Evolutionary conservation across 257 asterid species (phyloP), one percentile per base, ranked within the genome.

Genomic region (Salvia hispanica): DNA sequence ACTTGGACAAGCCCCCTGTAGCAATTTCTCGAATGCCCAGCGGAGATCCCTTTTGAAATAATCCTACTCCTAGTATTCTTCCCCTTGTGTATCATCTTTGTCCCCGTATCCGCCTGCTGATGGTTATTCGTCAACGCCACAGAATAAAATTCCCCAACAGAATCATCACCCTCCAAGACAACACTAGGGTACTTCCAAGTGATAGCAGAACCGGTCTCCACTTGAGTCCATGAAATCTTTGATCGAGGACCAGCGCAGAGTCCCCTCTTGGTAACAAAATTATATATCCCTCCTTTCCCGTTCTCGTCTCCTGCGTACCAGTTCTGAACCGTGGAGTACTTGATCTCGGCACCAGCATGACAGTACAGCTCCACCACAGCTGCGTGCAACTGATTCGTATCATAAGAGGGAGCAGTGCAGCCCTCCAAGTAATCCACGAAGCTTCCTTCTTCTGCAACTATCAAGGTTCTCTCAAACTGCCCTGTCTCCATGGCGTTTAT

Each of bases 171-270:
- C 77, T 94, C 99, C 48, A 94, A 69, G 60, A 94, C 60, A 50
- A 91, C 99, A 74, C 99, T 94, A 0, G 99, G 99, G 74, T 94
- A 94, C 78, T 94, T 94, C 99, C 99, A 91, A 3, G 96, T 94
- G 75, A 94, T 91, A 25, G 97, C 99, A 4, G 97, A 88, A 12
- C 99, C 99, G 0, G 99, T 94, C 80, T 94, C 99, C 59, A 94
- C 99, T 76, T 94, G 99, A 0, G 99, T 94, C 99, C 99, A 94
- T 0, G 99, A 94, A 53, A 94, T 88, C 92, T 83, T 94, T 0
- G 96, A 91, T 5, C 74, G 54, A 16, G 76, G 60, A 4, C 97
- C 99, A 3, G 90, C 91, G 77, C 99, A 94, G 31, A 91, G 75
- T 16, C 99, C 97, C 69, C 99, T 77, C 78, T 94, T 94, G 0